These are phyloP conservation scores for Combretum micranthum DNA, from an alignment of 345 rosid genomes.

Conservation along the genomic window DNA sequence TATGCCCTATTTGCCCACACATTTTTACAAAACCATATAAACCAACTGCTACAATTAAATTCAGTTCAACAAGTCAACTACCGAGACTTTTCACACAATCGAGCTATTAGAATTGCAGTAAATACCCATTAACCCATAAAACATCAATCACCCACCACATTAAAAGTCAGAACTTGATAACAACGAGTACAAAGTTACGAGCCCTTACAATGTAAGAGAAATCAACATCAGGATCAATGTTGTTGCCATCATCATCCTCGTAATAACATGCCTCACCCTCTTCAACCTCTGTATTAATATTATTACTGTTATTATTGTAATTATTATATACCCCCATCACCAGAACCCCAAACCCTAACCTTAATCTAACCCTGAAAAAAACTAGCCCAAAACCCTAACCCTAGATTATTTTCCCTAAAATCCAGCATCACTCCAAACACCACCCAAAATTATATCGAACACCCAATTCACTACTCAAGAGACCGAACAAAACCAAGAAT, in stretches of 20 bases:
- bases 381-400: constrained; percentile 17
- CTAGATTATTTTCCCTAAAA: constrained; percentile 40
- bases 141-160: constrained; percentile 2
- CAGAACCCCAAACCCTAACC: constrained; percentile 2
- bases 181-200: constrained; percentile 12
- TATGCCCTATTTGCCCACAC: too few relatives aligned
- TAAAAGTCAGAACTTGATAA: constrained; percentile 7
- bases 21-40: too few relatives aligned
- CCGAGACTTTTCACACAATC: background rate
- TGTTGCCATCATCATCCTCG: constrained; percentile 17
- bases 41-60: too few relatives aligned
- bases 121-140: background rate
- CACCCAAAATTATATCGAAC: background rate
- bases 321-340: constrained; percentile 2
- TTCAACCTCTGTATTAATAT: constrained; percentile 45
- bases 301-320: constrained; percentile 36
- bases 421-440: constrained; percentile 40
- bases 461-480: background rate
- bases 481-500: constrained; percentile 7
- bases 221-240: constrained; percentile 51
- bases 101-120: background rate
- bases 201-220: constrained; percentile 75
- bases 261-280: constrained; percentile 62
- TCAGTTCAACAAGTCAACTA: background rate
- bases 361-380: constrained; percentile 17